Evolutionary conservation across 495 filamentous ascomycete genomes (phyloP).

Genomic region (Cetradonia linearis): DNA sequence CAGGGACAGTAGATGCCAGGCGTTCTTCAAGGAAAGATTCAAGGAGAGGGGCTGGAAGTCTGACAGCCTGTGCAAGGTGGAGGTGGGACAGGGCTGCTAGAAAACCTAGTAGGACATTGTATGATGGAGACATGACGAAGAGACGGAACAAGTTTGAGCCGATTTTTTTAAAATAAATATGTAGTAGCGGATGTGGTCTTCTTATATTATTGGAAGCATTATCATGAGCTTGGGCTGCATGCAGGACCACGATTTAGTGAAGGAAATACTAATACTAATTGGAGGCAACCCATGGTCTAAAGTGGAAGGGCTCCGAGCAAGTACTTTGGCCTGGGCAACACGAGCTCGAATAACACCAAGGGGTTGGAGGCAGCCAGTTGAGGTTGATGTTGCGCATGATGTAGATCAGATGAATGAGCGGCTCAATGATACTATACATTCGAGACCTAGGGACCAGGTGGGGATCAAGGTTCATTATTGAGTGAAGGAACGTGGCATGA

Average conservation of each 20-base stretch:
- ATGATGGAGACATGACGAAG: constrained; percentile 1
- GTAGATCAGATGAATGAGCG: constrained; percentile 1
- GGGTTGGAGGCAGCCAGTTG: background rate
- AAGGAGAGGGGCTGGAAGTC: constrained; percentile 3
- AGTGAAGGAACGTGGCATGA: constrained; percentile 10
- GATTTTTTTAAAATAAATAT: background rate
- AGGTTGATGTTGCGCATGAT: constrained; percentile 1
- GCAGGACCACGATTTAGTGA: constrained; percentile 1
- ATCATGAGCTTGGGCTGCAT: background rate
- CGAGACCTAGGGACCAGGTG: background rate
- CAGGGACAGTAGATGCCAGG: constrained; percentile 19
- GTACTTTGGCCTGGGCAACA: constrained; percentile 4
- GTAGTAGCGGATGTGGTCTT: background rate
- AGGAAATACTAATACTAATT: constrained; percentile 3
- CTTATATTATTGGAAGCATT: background rate
- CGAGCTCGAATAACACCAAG: background rate
- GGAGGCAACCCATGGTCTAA: background rate
- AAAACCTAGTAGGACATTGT: constrained; percentile 4
- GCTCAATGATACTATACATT: constrained; percentile 11
- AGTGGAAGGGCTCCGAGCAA: background rate
- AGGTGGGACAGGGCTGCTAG: constrained; percentile 8
- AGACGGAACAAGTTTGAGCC: background rate
- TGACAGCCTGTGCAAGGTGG: background rate
- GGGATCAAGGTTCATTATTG: background rate
- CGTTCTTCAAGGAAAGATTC: constrained; percentile 12